Evolutionary conservation across 768 basidiomycete species (phyloP), one percentile per base, ranked within the genome.

Genomic region (Amanita rimosa): DNA sequence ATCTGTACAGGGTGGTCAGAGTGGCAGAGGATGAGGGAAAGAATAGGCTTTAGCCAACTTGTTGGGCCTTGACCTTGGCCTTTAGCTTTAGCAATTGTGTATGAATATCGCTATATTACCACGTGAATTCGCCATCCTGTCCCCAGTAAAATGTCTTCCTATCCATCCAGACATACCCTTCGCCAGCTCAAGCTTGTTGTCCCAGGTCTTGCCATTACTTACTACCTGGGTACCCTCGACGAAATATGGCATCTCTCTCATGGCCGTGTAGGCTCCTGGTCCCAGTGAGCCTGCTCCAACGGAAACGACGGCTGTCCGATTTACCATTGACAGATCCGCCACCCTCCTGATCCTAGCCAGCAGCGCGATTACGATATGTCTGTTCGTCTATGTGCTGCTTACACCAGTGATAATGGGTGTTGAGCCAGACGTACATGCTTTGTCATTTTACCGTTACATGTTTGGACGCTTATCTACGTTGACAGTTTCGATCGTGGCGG

Each of bases 121-220:
- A 49, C 41, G 48, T 49, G 48, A 49, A 49, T 43, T 24, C 4
- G 38, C 26, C 11, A 5, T 33, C 27, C 19, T 49, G 31, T 42
- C 26, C 26, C 26, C 24, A 24, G 3, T 13, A 29, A 26, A 36
- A 39, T 39, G 26, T 29, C 31, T 13, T 27, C 37, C 37, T 22
- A 37, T 38, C 69, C 68, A 63, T 54, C 57, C 29, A 60, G 66
- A 49, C 80, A 87, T 60, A 75, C 79, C 1, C 59, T 76, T 49
- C 72, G 75, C 44, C 85, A 87, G 66, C 73, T 88, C 58, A 85
- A 87, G 59, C 79, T 87, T 48, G 76, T 86, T 40, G 57, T 87
- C 9, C 85, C 86, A n/a, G 85, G 86, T 9, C 79, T 69, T 1
- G 57, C 64, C 35, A 54, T 80, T 57, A 85, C 84, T 3, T 81